phyloP scores from a whole-genome alignment of 2,329 filamentous ascomycete species.

The Colletotrichum plurivorum region DNA sequence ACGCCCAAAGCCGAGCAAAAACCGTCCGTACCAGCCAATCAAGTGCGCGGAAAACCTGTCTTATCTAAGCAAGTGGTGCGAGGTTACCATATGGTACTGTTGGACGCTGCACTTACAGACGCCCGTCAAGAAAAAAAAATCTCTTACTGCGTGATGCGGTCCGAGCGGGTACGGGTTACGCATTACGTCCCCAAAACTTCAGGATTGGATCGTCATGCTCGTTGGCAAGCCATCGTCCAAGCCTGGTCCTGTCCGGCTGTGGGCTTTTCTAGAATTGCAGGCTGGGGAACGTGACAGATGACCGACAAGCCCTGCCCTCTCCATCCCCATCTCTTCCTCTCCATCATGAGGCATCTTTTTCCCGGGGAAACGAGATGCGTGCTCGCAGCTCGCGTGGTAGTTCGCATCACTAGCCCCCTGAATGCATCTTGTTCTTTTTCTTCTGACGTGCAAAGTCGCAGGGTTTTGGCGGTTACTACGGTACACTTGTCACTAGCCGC shows the following conservation, averaged over 20 bases:
- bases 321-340: neutral
- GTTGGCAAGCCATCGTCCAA: neutral
- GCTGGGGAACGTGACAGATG: neutral
- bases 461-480: constrained; percentile 3
- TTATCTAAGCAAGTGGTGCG: too few relatives aligned
- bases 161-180: constrained; percentile 19
- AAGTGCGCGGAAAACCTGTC: too few relatives aligned
- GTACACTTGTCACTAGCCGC: neutral
- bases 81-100: too few relatives aligned
- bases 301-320: neutral
- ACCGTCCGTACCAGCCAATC: constrained; percentile 28
- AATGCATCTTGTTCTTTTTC: constrained; percentile 1
- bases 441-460: neutral
- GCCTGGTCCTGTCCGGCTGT: constrained; percentile 14
- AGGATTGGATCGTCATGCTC: constrained; percentile 13
- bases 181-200: constrained; percentile 22
- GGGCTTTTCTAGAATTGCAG: constrained; percentile 2
- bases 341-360: neutral
- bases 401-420: constrained; percentile 2
- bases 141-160: constrained; percentile 22
- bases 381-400: neutral
- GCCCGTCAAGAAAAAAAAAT: neutral
- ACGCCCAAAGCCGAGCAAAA: constrained; percentile 36
- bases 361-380: neutral
- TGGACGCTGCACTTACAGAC: too few relatives aligned